Percentiles rank a stretch among this genome's conserved stretches.
Conservation (phyloP, 768 basidiomycete species). For the Myochromella boudieri region DNA sequence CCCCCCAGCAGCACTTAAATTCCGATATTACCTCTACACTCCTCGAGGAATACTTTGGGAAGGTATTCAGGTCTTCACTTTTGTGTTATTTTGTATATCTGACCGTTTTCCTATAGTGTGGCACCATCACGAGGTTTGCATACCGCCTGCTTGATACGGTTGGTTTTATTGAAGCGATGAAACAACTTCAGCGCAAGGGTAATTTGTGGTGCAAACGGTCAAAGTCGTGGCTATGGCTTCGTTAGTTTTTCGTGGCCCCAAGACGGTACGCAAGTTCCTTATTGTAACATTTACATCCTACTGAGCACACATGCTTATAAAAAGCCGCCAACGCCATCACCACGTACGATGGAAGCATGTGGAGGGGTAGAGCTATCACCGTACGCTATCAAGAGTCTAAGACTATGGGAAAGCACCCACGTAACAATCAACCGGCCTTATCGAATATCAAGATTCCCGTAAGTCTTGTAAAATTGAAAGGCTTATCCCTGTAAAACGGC, state of each 20-base stretch:
- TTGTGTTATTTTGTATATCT: neutral
- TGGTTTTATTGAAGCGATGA: neutral
- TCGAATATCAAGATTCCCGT: neutral
- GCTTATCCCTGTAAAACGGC: neutral
- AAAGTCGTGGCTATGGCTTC: constrained; percentile 7
- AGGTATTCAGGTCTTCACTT: neutral
- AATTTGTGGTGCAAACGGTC: neutral
- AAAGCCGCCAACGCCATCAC: constrained; percentile 6
- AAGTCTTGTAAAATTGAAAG: no score
- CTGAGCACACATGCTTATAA: no score
- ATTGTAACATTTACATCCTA: no score
- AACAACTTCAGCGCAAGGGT: neutral
- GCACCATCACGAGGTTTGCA: constrained; percentile 6
- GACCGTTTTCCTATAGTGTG: neutral
- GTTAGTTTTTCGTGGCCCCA: constrained; percentile 3
- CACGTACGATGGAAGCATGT: neutral
- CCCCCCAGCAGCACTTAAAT: constrained; percentile 1
- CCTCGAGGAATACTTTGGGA: constrained; percentile 1
- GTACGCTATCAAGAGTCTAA: constrained; percentile 6
- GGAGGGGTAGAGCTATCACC: neutral
- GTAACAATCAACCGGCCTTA: neutral
- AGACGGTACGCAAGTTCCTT: constrained; percentile 6
- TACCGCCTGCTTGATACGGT: neutral
- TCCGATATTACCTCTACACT: neutral
- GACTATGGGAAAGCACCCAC: neutral